Evolutionary conservation across 345 rosid genomes (phyloP).

Genomic region (Eucalyptus sp.): DNA sequence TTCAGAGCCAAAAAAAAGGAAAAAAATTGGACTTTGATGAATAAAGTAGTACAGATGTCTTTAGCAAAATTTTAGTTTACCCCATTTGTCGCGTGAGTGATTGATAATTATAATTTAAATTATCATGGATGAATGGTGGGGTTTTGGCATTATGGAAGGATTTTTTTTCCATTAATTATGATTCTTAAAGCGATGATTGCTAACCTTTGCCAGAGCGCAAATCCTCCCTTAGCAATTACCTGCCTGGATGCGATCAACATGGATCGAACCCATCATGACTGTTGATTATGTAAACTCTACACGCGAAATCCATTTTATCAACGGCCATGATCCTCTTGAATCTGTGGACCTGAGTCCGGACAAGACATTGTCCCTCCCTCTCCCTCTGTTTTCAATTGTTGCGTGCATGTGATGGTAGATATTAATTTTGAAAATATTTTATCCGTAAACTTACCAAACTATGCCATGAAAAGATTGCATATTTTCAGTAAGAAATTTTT

Average conservation of each 20-base stretch:
- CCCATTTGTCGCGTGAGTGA: background rate
- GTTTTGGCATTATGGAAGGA: background rate
- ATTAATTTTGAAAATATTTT: too few species aligned
- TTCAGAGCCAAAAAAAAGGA: too few species aligned
- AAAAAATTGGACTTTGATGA: background rate
- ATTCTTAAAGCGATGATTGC: background rate
- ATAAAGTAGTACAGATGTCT: background rate
- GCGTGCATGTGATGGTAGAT: background rate
- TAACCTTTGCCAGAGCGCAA: background rate
- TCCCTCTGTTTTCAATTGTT: background rate
- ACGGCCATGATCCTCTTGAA: background rate
- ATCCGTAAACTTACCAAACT: background rate
- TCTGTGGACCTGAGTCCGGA: background rate
- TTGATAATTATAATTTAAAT: too few species aligned
- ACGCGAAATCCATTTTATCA: background rate
- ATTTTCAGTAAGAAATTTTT: background rate
- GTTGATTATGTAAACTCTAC: background rate
- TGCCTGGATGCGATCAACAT: background rate
- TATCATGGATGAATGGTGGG: background rate
- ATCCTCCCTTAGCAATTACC: background rate
- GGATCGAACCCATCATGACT: background rate
- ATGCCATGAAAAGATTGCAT: fast-evolving
- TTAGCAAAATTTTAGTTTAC: background rate
- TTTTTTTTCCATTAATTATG: background rate
- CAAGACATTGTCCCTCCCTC: background rate